Evolutionary conservation across 2,329 filamentous ascomycete genomes (phyloP), one percentile per base, ranked within the genome.

Genomic region (Acrocalymma vagum): DNA sequence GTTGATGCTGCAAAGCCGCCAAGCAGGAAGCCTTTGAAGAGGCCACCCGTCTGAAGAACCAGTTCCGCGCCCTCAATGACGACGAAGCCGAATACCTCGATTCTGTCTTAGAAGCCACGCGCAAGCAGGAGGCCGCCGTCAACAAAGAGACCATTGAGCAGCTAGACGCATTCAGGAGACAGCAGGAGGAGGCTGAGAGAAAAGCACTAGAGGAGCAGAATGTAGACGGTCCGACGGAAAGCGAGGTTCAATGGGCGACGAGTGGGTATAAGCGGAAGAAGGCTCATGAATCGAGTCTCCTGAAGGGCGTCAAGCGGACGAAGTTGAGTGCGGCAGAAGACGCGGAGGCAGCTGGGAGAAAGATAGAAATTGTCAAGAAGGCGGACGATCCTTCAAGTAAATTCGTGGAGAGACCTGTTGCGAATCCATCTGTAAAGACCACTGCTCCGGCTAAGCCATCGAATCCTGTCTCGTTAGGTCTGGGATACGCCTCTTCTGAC

Each of bases 21-120:
- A 93, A 92, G 70, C 87, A 93, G 72, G 88, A 88, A 14, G 87
- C 85, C 7, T 90, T 91, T 66, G 88, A 91, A 66, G 88, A 93
- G 68, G 65, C 85, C 49, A 80, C 79, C 49, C 80, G 80, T 51
- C 74, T 93, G 36, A 82, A 83, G 60, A 88, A 93, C 59, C 89
- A 93, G 72, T 92, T 91, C 65, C 82, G 85, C 25, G 78, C 86
- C 3, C 77, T 94, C 20, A 86, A 93, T 62, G 87, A 90, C 45
- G 87, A 91, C 63, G 89, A 93, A 72, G 78, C 87, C 34, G 87
- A 87, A 14, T 93, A 90, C 53, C 71, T 94, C 16, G 74, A 85
- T 45, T 80, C 78, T 0, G 72, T 86, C 2, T 69, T 81, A 22
- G 80, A 84, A 52, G 78, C 76, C 6, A 79, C 78, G 17, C 73